Base-by-base conservation (phyloP, 2,329 filamentous ascomycete species). In the Colletotrichum orbiculare region DNA sequence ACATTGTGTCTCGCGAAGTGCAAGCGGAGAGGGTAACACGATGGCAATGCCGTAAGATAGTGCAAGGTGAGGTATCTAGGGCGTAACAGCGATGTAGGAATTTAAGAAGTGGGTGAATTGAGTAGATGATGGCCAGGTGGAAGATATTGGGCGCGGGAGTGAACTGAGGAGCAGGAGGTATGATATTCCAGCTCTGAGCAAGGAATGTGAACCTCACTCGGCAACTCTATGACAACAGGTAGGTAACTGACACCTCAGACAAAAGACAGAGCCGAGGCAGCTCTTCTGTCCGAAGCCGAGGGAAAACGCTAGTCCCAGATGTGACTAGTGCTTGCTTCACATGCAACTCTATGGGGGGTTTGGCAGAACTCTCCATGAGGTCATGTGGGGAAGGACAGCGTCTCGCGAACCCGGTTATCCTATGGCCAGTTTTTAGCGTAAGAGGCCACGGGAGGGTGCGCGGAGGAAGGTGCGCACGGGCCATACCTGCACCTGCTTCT, bases 1-100 rank as follows among this genome's bases (percentile, higher is more conserved):
- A 83, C 89, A 90, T 91, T 85, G 68, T 79, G 75, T 64, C 13
- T 75, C n/a, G 41, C n/a, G n/a, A 9, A 25, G 38, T 46, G 53
- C 6, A 15, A 38, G n/a, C 15, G 43, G n/a, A 7, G n/a, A 46
- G 43, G 10, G 15, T 46, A 10, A 15, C 13, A 9, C 25, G 35
- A 12, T 9, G 11, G 34, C 45, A 48, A 52, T 17, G n/a, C 34
- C 56, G 49, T 58, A 37, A 25, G 25, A 25, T 25, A 45, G 47
- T 34, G 59, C 47, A 54, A 47, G 37, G 15, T 62, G 35, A 33
- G 38, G 41, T 43, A 49, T 13, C 15, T 17, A 43, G 34, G 17
- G 33, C 8, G 35, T 35, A 13, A 15, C 47, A 2, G 42, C 13
- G 15, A 45, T 13, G n/a, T 12, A 15, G 11, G 8, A 1, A 46